A percentile compares a stretch with the other conserved stretches of the same genome.
phyloP scores from a whole-genome alignment of 2,329 filamentous ascomycete genomes.

The Rhexocercosporidium sp. region DNA sequence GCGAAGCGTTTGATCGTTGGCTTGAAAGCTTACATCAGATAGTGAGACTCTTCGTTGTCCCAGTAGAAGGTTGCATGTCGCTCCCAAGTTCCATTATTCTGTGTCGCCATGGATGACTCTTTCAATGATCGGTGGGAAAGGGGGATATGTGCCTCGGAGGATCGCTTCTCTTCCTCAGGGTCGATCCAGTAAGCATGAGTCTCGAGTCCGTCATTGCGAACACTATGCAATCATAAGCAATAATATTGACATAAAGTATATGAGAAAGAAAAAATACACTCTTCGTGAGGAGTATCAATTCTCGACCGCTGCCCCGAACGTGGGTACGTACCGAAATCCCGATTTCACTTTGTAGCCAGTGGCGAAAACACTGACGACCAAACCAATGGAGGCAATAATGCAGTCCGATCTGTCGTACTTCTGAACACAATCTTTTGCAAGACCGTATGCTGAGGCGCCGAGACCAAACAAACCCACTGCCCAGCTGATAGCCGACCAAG shows the following conservation, averaged over 20 bases:
- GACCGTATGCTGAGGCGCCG: not conserved
- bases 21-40: not conserved
- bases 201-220: not conserved
- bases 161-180: not conserved
- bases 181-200: conserved; percentile 5
- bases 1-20: no score
- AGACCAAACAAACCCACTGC: conserved; percentile 4
- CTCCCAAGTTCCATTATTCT: conserved; percentile 6
- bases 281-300: no score
- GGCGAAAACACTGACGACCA: not conserved
- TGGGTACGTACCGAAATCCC: not conserved
- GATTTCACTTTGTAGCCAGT: conserved; percentile 3
- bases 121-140: not conserved
- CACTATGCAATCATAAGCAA: not conserved
- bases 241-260: not conserved
- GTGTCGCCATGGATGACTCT: not conserved
- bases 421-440: not conserved
- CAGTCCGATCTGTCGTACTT: conserved; percentile 1
- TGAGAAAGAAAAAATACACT: not conserved
- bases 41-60: not conserved
- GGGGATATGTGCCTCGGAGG: not conserved
- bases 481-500: conserved; percentile 1
- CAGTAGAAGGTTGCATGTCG: conserved; percentile 1
- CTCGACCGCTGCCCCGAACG: not conserved
- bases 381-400: conserved; percentile 3